Evolutionary conservation across 169 alveolate species (phyloP), one percentile per base, ranked within the genome.

Genomic region (Plasmodium vivax): DNA sequence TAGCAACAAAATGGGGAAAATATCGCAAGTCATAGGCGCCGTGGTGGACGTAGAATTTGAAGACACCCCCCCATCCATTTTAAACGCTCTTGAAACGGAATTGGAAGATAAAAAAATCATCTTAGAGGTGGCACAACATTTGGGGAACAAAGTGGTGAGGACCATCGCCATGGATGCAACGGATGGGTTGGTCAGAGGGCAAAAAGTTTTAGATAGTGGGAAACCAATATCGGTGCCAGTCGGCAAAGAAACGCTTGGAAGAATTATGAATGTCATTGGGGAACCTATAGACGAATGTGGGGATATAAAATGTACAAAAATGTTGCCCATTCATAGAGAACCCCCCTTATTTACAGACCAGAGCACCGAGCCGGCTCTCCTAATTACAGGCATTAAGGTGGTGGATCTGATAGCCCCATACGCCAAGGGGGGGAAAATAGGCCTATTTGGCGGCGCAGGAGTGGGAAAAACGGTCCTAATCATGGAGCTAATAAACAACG

Each of bases 401-500:
- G 99, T 99, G 41, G 99, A 99, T 93, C 93, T 99, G 38, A 94
- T 99, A 95, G 99, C 99, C 32, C 99, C 99, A 81, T 99, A 98
- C 95, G 99, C 99, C 36, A 98, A 98, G 97, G 99, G 99, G 47
- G 99, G 99, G 16, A 99, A 99, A 97, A 98, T 99, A 81, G 99
- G 99, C 81, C 97, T 99, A 32, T 99, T 99, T 96, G 99, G 99
- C 3, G 99, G 99, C 56, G 99, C 99, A 12, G 99, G 99, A n/a
- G 99, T 99, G 79, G 99, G 99, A 9, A 99, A 99, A 96, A 99
- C 99, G 12, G 99, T 99, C 93, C 96, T 99, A 38, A 99, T 99
- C 95, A 98, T 98, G 99, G 99, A 99, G 93, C 98, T 99, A 85
- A 99, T 99, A 87, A 98, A 99, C 96, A 99, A 99, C 96, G 99